phyloP scores from a whole-genome alignment of 805 yeast genomes.

The Candida arabinofermentans region DNA sequence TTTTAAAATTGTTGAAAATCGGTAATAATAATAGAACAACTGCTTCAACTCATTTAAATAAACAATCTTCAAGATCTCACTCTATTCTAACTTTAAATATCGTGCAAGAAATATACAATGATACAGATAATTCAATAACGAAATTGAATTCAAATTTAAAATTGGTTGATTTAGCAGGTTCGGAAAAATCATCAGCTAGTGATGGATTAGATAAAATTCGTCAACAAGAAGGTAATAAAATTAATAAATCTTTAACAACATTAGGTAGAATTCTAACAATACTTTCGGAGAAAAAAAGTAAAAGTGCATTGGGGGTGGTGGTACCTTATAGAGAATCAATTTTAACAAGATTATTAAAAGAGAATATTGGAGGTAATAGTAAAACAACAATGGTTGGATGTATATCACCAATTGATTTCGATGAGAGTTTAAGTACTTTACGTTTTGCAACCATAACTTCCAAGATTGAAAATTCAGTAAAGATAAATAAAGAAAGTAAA shows the following conservation, averaged over 20 bases:
- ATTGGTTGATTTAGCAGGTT: constrained; percentile 78
- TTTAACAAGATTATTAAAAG: constrained; percentile 71
- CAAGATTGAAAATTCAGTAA: constrained; percentile 60
- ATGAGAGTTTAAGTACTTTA: constrained; percentile 71
- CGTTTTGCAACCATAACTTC: constrained; percentile 78
- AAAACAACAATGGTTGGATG: constrained; percentile 89
- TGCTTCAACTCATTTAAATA: constrained; percentile 72
- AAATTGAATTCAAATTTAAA: constrained; percentile 54
- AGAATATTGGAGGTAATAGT: constrained; percentile 75
- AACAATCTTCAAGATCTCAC: constrained; percentile 72
- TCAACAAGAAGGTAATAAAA: constrained; percentile 70
- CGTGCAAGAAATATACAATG: constrained; percentile 49
- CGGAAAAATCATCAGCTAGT: constrained; percentile 64
- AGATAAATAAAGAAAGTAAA: constrained; percentile 39
- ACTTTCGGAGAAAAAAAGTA: constrained; percentile 38
- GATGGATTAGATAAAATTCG: constrained; percentile 48
- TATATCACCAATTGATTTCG: constrained; percentile 72
- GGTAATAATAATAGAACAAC: constrained; percentile 62
- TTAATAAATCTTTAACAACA: constrained; percentile 74
- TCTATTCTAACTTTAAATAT: constrained; percentile 67
- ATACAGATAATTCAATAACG: constrained; percentile 25
- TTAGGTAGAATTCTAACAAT: constrained; percentile 63
- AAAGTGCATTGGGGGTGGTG: constrained; percentile 20
- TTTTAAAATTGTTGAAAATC: constrained; percentile 38
- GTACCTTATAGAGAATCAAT: constrained; percentile 74